These are phyloP conservation scores for Nicotiana knightiana DNA, from an alignment of 257 asterid genomes.

Conservation along the genomic window DNA sequence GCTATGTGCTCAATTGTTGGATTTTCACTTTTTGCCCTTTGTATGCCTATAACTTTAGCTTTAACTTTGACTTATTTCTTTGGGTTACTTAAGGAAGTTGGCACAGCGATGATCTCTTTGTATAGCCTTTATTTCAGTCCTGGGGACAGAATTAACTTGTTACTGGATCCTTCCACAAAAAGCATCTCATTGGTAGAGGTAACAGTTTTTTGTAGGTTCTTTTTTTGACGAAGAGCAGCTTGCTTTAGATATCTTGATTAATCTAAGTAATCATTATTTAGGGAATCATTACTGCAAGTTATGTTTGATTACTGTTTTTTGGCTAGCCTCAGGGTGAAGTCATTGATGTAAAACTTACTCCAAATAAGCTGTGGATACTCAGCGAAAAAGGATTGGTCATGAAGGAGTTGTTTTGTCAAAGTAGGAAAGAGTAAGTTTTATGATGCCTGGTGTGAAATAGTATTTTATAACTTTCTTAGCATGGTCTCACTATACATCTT, in stretches of 20 bases:
- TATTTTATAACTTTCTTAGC: not conserved
- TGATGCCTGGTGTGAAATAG: not conserved
- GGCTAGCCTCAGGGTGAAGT: conserved; percentile 49
- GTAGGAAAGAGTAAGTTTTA: conserved; percentile 47
- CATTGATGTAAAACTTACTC: conserved; percentile 66
- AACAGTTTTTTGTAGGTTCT: conserved; percentile 8
- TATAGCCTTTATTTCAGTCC: conserved; percentile 38
- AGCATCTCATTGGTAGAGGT: conserved; percentile 65
- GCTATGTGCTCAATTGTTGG: not conserved
- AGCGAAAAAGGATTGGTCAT: conserved; percentile 62
- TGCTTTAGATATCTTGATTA: not conserved
- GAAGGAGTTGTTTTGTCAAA: conserved; percentile 43
- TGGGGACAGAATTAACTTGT: conserved; percentile 51
- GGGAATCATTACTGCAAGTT: not conserved
- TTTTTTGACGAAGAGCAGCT: not conserved
- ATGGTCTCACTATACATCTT: not conserved
- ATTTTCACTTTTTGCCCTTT: not conserved
- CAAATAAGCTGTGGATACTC: conserved; percentile 70
- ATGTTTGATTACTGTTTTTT: conserved; percentile 2
- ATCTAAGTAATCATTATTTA: not conserved
- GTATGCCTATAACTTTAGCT: conserved; percentile 12
- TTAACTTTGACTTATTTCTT: conserved; percentile 20
- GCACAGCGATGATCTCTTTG: conserved; percentile 41
- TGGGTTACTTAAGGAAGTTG: conserved; percentile 42
- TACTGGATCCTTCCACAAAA: conserved; percentile 43